These are phyloP conservation scores for Saccharata proteae DNA, from an alignment of 2,329 filamentous ascomycete species.

Conservation along the genomic window DNA sequence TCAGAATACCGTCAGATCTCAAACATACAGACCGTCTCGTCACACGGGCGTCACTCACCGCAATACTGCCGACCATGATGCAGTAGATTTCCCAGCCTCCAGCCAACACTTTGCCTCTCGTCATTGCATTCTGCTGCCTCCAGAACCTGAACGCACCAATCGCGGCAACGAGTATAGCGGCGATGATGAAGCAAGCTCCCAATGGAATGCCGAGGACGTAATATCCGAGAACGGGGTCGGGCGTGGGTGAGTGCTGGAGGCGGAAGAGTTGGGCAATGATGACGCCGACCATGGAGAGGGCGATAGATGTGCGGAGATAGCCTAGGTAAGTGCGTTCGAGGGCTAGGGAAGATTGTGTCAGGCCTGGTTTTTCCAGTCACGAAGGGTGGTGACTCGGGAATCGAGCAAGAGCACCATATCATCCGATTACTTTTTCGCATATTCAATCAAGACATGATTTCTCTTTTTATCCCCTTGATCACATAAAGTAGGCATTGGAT, in stretches of 20 bases:
- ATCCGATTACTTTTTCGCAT: no score
- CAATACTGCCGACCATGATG: slow-evolving; percentile 33
- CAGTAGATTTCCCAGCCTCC: slow-evolving; percentile 47
- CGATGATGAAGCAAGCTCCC: slow-evolving; percentile 34
- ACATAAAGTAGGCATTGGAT: slow-evolving; percentile 4
- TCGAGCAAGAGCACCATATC: background rate
- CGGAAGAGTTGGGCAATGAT: slow-evolving; percentile 56
- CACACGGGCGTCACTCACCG: no score
- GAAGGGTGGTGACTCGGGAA: background rate
- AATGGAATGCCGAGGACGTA: slow-evolving; percentile 50
- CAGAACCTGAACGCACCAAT: slow-evolving; percentile 49
- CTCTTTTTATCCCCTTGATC: slow-evolving; percentile 5
- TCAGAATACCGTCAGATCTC: no score
- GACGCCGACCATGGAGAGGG: slow-evolving; percentile 56
- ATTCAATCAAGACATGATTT: background rate
- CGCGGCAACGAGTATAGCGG: slow-evolving; percentile 36
- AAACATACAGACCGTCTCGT: no score
- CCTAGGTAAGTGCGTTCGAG: slow-evolving; percentile 64
- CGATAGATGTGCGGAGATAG: slow-evolving; percentile 58
- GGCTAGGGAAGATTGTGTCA: slow-evolving; percentile 34
- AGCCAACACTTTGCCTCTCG: slow-evolving; percentile 43
- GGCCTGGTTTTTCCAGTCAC: background rate
- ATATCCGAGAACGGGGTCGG: slow-evolving; percentile 42
- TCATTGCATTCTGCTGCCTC: slow-evolving; percentile 47
- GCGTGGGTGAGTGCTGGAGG: slow-evolving; percentile 38